Evolutionary conservation across 805 yeast species (phyloP).

Genomic region (Pichia deserticola): DNA sequence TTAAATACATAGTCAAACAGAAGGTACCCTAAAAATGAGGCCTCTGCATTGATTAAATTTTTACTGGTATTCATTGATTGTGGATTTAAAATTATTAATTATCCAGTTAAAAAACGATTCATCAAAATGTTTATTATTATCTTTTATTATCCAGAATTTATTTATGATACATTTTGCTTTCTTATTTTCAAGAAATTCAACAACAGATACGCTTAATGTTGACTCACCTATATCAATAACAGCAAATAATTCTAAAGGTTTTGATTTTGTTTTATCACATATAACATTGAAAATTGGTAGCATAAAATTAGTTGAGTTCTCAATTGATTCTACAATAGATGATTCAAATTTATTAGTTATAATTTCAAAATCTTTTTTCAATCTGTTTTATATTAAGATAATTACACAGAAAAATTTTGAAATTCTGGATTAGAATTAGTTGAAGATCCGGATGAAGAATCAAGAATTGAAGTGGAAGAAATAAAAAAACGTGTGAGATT

Average conservation of each 20-base stretch:
- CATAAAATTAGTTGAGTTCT: constrained; percentile 6
- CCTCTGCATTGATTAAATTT: too few species aligned
- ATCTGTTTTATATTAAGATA: too few species aligned
- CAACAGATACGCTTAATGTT: constrained; percentile 35
- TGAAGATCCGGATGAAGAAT: too few species aligned
- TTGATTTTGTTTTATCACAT: not conserved
- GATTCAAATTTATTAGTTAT: constrained; percentile 2
- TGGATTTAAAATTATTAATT: not conserved
- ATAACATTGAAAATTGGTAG: constrained; percentile 5
- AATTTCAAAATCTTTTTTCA: not conserved
- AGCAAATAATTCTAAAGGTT: constrained; percentile 23
- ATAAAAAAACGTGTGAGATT: too few species aligned
- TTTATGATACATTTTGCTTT: constrained; percentile 11
- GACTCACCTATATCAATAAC: constrained; percentile 52
- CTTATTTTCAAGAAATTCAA: constrained; percentile 9
- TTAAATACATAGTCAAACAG: too few species aligned
- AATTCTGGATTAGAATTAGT: too few species aligned
- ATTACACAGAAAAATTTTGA: too few species aligned
- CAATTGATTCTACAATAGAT: constrained; percentile 1
- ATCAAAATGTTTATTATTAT: constrained; percentile 4
- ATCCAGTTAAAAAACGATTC: constrained; percentile 4
- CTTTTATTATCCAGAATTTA: constrained; percentile 8
- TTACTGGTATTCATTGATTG: too few species aligned
- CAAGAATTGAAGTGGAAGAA: too few species aligned
- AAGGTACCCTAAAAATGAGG: too few species aligned